These are phyloP conservation scores for Calocera cornea DNA, from an alignment of 768 basidiomycete species.

Conservation along the genomic window DNA sequence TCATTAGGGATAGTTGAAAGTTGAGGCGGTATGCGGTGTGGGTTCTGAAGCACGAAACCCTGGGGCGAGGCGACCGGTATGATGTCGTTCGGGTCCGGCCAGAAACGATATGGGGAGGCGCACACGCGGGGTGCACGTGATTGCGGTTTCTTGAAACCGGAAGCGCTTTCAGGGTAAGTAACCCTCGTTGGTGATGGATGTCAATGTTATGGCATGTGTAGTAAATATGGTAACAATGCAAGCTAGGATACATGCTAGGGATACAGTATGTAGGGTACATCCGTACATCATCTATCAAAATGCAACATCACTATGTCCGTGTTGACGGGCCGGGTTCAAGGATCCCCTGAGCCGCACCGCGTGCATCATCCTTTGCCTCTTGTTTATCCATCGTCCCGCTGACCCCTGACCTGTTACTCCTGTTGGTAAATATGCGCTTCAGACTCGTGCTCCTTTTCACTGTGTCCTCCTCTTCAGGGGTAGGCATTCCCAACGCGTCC, in stretches of 20 bases:
- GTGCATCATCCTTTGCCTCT: background rate
- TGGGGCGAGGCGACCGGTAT: background rate
- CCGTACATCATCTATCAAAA: background rate
- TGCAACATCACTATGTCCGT: background rate
- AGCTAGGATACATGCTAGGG: background rate
- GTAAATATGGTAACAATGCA: background rate
- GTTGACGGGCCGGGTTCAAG: background rate
- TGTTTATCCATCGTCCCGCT: background rate
- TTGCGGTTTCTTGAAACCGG: background rate
- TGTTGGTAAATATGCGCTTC: background rate
- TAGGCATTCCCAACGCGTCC: slow-evolving; percentile 30
- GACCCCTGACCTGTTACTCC: background rate
- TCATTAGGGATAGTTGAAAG: background rate
- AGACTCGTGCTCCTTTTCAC: background rate
- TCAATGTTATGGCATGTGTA: background rate
- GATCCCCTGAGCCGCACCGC: background rate
- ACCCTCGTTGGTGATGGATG: background rate
- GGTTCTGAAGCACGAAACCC: background rate
- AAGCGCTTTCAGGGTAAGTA: background rate
- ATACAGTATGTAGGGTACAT: background rate
- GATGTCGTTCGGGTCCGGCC: background rate
- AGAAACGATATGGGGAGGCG: background rate
- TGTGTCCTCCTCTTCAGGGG: background rate
- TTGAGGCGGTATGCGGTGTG: background rate
- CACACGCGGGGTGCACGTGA: background rate